Evolutionary conservation across 495 filamentous ascomycete species (phyloP), one percentile per base, ranked within the genome.

Genomic region (Penicillium ochrochloron): DNA sequence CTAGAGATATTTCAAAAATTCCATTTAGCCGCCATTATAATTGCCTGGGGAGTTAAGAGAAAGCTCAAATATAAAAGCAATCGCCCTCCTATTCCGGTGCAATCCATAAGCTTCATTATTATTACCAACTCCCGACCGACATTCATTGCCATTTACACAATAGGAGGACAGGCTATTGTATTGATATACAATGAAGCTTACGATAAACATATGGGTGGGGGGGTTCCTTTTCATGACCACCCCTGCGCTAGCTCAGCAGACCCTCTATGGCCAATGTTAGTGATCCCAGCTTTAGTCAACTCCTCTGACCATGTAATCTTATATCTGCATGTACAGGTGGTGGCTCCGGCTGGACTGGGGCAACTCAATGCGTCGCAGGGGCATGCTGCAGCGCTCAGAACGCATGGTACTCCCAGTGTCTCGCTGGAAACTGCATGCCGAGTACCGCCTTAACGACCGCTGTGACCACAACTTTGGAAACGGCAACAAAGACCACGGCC

Each of bases 261-360:
- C 50, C 50, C 25, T 53, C 29, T 31, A 19, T n/a, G 48, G 48
- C 27, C 48, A 52, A 52, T 52, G 48, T 52, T 15, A 31, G 48
- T 29, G 48, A 52, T 12, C 48, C 10, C 48, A 29, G 15, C 48
- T 10, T 12, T 52, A 0, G 19, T 44, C 8, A 17, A 44, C 25
- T 27, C 4, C 25, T 19, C 5, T 44, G n/a, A 9, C 2, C 5
- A 10, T 52, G 23, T 14, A 27, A 27, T 27, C 25, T 27, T 23
- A n/a, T 29, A n/a, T n/a, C 6, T 25, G 17, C 8, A 29, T 14
- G 8, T 27, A 3, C 12, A 52, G 48, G 48, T 31, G 48, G 48
- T 31, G 48, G 48, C 27, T 29, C 4, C 29, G 48, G 48, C 48
- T 52, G 48, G 48, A 52, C 10, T 9, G 48, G 48, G 9, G 21